These are phyloP conservation scores for Zymoseptoria ardabiliae DNA, from an alignment of 2,329 filamentous ascomycete genomes.

Conservation along the genomic window DNA sequence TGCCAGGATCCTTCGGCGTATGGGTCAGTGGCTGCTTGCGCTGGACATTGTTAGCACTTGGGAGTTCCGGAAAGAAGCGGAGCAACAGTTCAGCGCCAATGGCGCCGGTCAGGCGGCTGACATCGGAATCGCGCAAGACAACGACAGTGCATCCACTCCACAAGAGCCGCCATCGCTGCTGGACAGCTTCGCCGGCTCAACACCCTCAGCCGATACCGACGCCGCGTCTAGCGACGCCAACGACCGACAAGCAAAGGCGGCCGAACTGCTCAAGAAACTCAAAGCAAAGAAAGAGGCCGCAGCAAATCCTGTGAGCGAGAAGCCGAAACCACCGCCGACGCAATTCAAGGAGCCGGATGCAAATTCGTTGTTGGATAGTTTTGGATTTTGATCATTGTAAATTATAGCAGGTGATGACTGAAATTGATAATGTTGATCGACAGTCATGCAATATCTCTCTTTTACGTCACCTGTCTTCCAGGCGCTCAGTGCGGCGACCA, in stretches of 20 bases:
- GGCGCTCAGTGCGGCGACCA: background rate
- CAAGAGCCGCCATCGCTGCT: conserved; percentile 16
- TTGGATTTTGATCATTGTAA: conserved; percentile 63
- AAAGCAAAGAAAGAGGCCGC: conserved; percentile 32
- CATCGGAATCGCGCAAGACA: conserved; percentile 8
- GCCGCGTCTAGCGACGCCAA: conserved; percentile 16
- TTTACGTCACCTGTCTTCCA: background rate
- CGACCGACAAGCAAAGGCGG: conserved; percentile 25
- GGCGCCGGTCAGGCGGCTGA: conserved; percentile 8
- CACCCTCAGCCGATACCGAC: background rate
- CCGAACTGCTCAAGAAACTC: conserved; percentile 34
- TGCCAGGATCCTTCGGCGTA: conserved; percentile 47
- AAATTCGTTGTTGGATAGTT: conserved; percentile 80
- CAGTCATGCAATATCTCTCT: background rate
- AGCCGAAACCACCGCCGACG: conserved; percentile 57
- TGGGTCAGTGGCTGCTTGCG: conserved; percentile 75
- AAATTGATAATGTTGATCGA: background rate
- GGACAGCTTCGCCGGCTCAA: conserved; percentile 14
- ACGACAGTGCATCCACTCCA: background rate
- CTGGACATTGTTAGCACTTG: conserved; percentile 77
- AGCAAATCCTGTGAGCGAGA: conserved; percentile 24
- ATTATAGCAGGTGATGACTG: background rate
- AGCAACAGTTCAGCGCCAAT: background rate
- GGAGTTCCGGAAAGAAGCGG: conserved; percentile 56
- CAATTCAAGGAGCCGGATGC: conserved; percentile 90